Evolutionary conservation across 805 yeast genomes (phyloP), one percentile per base, ranked within the genome.

Genomic region (Teunomyces tritomae): DNA sequence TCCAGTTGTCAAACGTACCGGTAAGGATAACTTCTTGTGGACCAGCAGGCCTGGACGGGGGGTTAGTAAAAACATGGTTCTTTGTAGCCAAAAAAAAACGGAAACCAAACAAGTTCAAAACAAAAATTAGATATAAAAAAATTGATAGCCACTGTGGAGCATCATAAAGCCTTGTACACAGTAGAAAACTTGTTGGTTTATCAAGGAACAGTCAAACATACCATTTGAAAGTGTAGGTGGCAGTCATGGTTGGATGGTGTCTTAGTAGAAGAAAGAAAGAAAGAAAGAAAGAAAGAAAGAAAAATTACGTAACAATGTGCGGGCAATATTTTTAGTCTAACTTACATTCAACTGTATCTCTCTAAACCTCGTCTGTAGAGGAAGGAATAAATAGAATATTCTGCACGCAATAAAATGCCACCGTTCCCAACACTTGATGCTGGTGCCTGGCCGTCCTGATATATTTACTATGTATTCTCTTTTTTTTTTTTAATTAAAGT

Each of bases 1-100:
- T 58, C 89, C 87, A 85, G 57, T 80, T 71, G 59, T 84, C 89
- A 58, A 84, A 84, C 45, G 82, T 75, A 51, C 91, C 91, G 16
- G 90, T 85, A 44, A 85, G 79, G 54, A 80, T 71, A 49, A 85
- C 91, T 48, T 73, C 77, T 46, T 63, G 39, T 33, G 78, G 76
- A 49, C 78, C 78, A 34, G 62, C 51, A 17, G 78, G 78, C 78
- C 78, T 73, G 48, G 24, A 47, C 17, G 32, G 17, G 37, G 16
- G 13, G 70, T 65, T 65, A 67, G 70, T 64, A 54, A 26, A 28
- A 14, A 29, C 9, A 8, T n/a, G 14, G 14, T 32, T 14, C 24
- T 20, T 20, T 4, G 6, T 20, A 20, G 1, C 24, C 4, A 20
- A 20, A 20, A 20, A 30, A 28, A 28, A 28, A 30, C 13, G 17